Percentiles rank a stretch among this genome's conserved stretches.
These are phyloP conservation scores for Lipomyces starkeyi DNA, from an alignment of 805 yeast species.

Conservation along the genomic window DNA sequence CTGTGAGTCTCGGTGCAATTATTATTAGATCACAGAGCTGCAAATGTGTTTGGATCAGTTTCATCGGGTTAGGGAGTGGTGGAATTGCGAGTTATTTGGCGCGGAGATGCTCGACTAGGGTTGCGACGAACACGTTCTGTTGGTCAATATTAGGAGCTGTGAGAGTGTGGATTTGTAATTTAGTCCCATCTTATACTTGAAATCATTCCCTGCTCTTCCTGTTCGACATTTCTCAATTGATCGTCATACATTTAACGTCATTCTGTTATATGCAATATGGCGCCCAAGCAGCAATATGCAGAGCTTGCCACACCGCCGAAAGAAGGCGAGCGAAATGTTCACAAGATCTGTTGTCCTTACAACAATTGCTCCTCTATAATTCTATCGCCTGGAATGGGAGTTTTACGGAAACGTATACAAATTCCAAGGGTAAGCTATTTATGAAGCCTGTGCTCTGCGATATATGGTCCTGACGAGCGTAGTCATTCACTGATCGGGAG, in stretches of 20 bases:
- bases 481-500: neutral
- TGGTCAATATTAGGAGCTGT: no score
- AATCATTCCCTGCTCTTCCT: no score
- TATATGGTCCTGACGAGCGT: neutral
- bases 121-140: no score
- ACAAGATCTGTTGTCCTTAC: slow-evolving; percentile 30
- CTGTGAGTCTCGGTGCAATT: no score
- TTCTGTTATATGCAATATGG: neutral
- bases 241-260: neutral
- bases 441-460: neutral
- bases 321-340: slow-evolving; percentile 23
- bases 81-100: no score
- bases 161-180: no score
- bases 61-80: no score
- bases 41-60: no score
- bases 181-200: no score
- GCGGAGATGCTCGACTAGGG: no score
- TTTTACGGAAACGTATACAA: slow-evolving; percentile 12
- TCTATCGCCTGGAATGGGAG: slow-evolving; percentile 29
- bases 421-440: slow-evolving; percentile 20
- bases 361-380: slow-evolving; percentile 26
- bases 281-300: neutral
- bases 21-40: no score
- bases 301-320: slow-evolving; percentile 4
- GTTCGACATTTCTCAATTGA: neutral